These are phyloP conservation scores for Verticillium nubilum DNA, from an alignment of 2,329 filamentous ascomycete genomes.

Conservation along the genomic window DNA sequence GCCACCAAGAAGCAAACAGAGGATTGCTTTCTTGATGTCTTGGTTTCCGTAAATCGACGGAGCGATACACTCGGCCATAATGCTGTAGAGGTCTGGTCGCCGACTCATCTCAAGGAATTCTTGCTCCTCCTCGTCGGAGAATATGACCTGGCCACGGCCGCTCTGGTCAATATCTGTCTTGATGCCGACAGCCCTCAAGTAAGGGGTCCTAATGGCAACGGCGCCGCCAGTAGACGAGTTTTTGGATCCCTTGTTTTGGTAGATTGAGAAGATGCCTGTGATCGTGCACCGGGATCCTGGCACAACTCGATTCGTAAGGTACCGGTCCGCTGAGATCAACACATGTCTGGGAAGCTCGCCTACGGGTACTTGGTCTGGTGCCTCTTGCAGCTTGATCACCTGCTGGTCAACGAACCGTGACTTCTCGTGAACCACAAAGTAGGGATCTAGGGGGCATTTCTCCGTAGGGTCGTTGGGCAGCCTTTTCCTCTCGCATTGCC, in stretches of 20 bases:
- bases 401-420: slow-evolving; percentile 96
- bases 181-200: slow-evolving; percentile 87
- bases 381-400: slow-evolving; percentile 95
- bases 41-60: slow-evolving; percentile 95
- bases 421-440: slow-evolving; percentile 91
- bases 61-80: slow-evolving; percentile 88
- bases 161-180: slow-evolving; percentile 87
- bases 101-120: slow-evolving; percentile 91
- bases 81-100: slow-evolving; percentile 83
- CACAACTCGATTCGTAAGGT: slow-evolving; percentile 91
- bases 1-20: slow-evolving; percentile 87
- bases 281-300: slow-evolving; percentile 91
- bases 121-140: slow-evolving; percentile 94
- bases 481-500: slow-evolving; percentile 64
- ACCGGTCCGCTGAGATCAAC: slow-evolving; percentile 91
- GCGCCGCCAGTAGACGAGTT: slow-evolving; percentile 68
- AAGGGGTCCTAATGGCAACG: slow-evolving; percentile 92
- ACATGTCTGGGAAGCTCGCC: slow-evolving; percentile 94
- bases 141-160: slow-evolving; percentile 75
- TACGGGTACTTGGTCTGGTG: slow-evolving; percentile 93
- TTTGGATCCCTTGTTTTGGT: slow-evolving; percentile 85
- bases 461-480: slow-evolving; percentile 61
- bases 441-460: slow-evolving; percentile 87
- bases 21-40: slow-evolving; percentile 96
- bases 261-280: slow-evolving; percentile 97